These are phyloP conservation scores for Cadophora sp. DNA, from an alignment of 2,329 filamentous ascomycete genomes.

Conservation along the genomic window DNA sequence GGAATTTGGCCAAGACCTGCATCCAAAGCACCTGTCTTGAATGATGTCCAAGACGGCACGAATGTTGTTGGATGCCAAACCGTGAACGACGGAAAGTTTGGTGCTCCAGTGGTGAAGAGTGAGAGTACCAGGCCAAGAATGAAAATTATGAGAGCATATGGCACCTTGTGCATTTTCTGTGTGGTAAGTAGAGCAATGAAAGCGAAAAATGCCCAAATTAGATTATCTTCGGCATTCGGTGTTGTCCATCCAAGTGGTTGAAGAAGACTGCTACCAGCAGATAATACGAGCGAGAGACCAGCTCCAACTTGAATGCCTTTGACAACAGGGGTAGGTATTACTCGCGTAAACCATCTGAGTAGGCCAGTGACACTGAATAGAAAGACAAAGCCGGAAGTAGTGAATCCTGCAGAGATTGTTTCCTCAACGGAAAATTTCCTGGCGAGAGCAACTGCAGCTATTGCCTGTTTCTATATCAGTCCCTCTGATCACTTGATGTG, in stretches of 20 bases:
- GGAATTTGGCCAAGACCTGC: conserved; percentile 79
- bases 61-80: conserved; percentile 65
- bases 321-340: conserved; percentile 79
- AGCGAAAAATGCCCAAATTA: conserved; percentile 76
- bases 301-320: conserved; percentile 96
- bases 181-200: conserved; percentile 75
- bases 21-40: conserved; percentile 61
- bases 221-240: conserved; percentile 76
- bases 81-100: conserved; percentile 56
- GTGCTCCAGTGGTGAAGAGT: conserved; percentile 49
- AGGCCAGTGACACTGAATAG: conserved; percentile 81
- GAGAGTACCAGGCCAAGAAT: conserved; percentile 72
- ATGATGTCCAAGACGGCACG: conserved; percentile 52
- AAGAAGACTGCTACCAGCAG: conserved; percentile 74
- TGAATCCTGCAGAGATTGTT: conserved; percentile 83
- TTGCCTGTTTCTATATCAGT: conserved; percentile 66
- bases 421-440: conserved; percentile 69
- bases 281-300: conserved; percentile 81
- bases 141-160: conserved; percentile 80
- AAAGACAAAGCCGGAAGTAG: conserved; percentile 76
- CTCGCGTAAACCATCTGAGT: conserved; percentile 73
- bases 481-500: conserved; percentile 12
- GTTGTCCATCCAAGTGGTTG: conserved; percentile 71
- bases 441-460: conserved; percentile 87
- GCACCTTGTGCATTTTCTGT: conserved; percentile 68